Conservation (phyloP, 169 alveolate genomes). For the Babesia gibsoni region DNA sequence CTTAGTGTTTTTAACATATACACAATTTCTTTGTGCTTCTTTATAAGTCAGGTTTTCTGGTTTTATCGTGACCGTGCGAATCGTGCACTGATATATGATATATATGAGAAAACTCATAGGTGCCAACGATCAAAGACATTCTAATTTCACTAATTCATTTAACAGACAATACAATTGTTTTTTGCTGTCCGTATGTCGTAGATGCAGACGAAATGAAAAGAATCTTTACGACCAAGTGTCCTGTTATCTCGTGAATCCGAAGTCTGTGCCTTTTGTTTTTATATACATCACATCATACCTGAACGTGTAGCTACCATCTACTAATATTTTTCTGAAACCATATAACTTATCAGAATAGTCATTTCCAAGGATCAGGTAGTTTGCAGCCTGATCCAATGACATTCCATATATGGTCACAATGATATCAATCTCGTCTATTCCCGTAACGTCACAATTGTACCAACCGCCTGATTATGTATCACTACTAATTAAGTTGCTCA, state of each 20-base stretch:
- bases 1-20: slow-evolving; percentile 4
- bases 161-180: slow-evolving; percentile 3
- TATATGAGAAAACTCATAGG: not conserved
- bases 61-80: not conserved
- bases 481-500: not conserved
- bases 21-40: slow-evolving; percentile 3
- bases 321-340: slow-evolving; percentile 52
- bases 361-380: slow-evolving; percentile 37
- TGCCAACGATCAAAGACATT: not conserved
- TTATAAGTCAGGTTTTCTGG: slow-evolving; percentile 6
- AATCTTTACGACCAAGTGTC: slow-evolving; percentile 11
- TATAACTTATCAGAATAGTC: slow-evolving; percentile 30
- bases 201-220: slow-evolving; percentile 7
- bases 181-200: slow-evolving; percentile 8
- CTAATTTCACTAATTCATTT: not conserved
- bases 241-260: not conserved
- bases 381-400: not conserved
- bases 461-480: not conserved
- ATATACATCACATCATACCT: slow-evolving; percentile 11
- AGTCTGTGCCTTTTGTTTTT: not conserved
- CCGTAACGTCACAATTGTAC: slow-evolving; percentile 1
- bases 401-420: slow-evolving; percentile 4
- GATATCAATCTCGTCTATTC: slow-evolving; percentile 23
- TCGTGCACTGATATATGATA: not conserved
- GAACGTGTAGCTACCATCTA: slow-evolving; percentile 16